Evolutionary conservation across 257 asterid species (phyloP).

Genomic region (Thymus mandschuricus): DNA sequence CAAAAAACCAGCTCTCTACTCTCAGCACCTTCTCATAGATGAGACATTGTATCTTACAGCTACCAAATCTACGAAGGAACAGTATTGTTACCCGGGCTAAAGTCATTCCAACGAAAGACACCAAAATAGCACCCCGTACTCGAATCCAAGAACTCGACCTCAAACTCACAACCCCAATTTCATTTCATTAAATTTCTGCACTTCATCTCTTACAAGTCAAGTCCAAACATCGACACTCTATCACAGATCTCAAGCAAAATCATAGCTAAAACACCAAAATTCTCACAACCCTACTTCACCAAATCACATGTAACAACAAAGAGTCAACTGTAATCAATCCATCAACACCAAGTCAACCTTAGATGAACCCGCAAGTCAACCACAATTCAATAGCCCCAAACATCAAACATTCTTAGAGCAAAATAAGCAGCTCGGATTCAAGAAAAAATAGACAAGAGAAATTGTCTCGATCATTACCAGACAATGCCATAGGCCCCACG

Average conservation of each 20-base stretch:
- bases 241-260: conserved; percentile 13
- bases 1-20: too few relatives aligned
- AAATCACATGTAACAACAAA: conserved; percentile 4
- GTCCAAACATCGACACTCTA: conserved; percentile 11
- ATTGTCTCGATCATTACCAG: conserved; percentile 40
- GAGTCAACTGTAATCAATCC: not conserved
- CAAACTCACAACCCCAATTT: conserved; percentile 8
- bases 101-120: not conserved
- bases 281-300: conserved; percentile 12
- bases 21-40: too few relatives aligned
- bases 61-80: conserved; percentile 1
- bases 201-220: conserved; percentile 3
- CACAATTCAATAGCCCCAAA: not conserved
- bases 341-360: conserved; percentile 24
- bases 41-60: not conserved
- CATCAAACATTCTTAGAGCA: conserved; percentile 4
- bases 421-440: not conserved
- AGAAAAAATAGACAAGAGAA: conserved; percentile 13
- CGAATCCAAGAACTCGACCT: not conserved
- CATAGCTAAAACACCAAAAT: conserved; percentile 6
- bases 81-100: not conserved
- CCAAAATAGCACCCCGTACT: conserved; percentile 5
- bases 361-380: conserved; percentile 9
- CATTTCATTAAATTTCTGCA: conserved; percentile 2
- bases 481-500: conserved; percentile 78